Base-by-base conservation (phyloP, 2,329 filamentous ascomycete genomes). In the Helminthosporium solani region DNA sequence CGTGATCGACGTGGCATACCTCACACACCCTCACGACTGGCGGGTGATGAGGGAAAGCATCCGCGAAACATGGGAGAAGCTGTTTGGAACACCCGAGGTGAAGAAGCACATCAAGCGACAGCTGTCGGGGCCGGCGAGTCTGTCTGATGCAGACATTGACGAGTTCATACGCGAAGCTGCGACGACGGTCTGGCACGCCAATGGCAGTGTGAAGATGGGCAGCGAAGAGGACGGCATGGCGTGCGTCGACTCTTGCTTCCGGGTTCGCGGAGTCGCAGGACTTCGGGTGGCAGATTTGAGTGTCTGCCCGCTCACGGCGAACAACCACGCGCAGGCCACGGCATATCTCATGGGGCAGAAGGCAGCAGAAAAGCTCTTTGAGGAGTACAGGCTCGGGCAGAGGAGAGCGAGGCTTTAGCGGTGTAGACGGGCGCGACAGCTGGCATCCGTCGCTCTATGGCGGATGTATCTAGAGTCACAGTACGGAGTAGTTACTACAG, bases 11-110 rank as follows among this genome's bases (percentile, higher is more conserved):
- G 75, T 80, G 0, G 76, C 75, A 20, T 80, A 77, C 58, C 67
- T 83, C 1, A 67, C 67, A 0, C 73, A 81, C 38, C 75, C 78
- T 0, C 85, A 78, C 56, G 83, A 86, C 53, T 72, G 72, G 2
- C 56, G 60, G 8, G 46, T 61, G 9, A 53, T 67, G 45, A 50
- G 58, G 35, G 63, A 67, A 44, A 52, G 56, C 2, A 56, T 68
- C 20, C 60, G 73, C 0, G 74, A 75, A 5, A 68, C 65, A 33
- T 70, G 68, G 47, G 70, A 62, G 19, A 71, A 70, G 31, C 68
- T 73, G 3, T 67, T 67, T 0, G 70, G 72, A 14, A 78, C 81
- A 37, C 59, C 80, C 3, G 75, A 79, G 47, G 64, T 79, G 8
- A 63, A 73, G 47, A 78, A 75, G 46, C 70, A 78, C 44, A 76